Evolutionary conservation across 1,284 basidiomycete genomes (phyloP), one percentile per base, ranked within the genome.

Genomic region (Moesziomyces sp.): DNA sequence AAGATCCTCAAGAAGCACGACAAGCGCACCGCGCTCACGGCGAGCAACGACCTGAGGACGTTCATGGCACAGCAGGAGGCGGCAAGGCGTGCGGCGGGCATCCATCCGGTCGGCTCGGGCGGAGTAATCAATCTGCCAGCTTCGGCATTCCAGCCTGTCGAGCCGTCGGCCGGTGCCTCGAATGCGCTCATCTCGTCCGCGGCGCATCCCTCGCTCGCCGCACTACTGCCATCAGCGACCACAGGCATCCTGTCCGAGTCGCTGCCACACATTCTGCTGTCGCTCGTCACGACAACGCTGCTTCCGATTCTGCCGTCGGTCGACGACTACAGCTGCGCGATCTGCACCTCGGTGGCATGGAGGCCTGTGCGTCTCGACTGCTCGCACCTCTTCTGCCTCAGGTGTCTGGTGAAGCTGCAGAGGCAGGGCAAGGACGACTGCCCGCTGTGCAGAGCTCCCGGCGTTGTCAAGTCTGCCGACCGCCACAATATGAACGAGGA

Each of bases 341-440:
- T 86, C 62, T 86, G 85, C 69, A 84, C 83, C 6, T 84, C 84
- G 30, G 79, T 86, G 11, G 85, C 85, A 10, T 86, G 78, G 77
- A 64, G 82, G 21, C 78, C 83, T 10, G 93, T 98, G 58, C 87
- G 93, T 5, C 87, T 98, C 4, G 85, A 86, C 26, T 98, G 95
- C 76, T 88, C 90, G 0, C 95, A 97, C 84, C 86, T 96, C n/a
- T 97, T 97, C 85, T 97, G 94, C 77, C 92, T 89, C 60, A 88
- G 90, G 52, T 97, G 94, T 84, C 86, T 98, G 18, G 93, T 94
- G 50, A 97, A 97, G 86, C 91, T 98, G 89, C 95, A 98, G 86
- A 92, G 92, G 80, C 87, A 91, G 16, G 89, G 90, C 0, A 90
- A 91, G 77, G 88, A 87, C 13, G 87, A 91, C 70, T 98, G 95